Percentiles rank a stretch among this genome's conserved stretches.
These are phyloP conservation scores for Ophiostoma piceae DNA, from an alignment of 2,329 filamentous ascomycete species.

Conservation along the genomic window DNA sequence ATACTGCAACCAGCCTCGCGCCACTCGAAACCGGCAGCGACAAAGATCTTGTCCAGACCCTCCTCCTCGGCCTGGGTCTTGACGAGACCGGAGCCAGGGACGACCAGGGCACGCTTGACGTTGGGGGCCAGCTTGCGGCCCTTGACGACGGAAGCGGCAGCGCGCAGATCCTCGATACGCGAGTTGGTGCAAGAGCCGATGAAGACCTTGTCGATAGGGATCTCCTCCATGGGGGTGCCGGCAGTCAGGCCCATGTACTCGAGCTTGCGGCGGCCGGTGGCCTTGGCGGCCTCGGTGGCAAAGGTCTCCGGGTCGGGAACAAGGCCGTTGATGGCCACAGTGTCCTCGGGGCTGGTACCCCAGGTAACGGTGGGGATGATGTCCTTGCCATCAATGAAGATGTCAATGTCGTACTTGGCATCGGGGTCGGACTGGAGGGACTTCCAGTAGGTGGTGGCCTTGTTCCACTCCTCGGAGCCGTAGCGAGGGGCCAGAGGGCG, in stretches of 20 bases:
- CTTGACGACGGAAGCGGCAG: constrained; percentile 78
- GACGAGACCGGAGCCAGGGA: constrained; percentile 90
- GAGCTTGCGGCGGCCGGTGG: constrained; percentile 71
- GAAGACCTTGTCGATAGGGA: constrained; percentile 90
- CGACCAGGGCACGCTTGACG: constrained; percentile 91
- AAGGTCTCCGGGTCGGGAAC: constrained; percentile 91
- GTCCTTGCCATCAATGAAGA: constrained; percentile 87
- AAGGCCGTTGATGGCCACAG: constrained; percentile 85
- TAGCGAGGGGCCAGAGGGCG: constrained; percentile 80
- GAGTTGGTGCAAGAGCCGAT: constrained; percentile 98
- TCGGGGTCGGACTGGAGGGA: constrained; percentile 78
- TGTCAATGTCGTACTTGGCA: constrained; percentile 83
- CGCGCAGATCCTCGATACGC: constrained; percentile 88
- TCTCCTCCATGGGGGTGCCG: constrained; percentile 87
- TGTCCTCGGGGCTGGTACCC: constrained; percentile 95
- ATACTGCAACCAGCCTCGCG: constrained; percentile 97
- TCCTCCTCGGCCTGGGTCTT: constrained; percentile 88
- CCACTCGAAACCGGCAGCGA: constrained; percentile 93
- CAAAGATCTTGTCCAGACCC: constrained; percentile 88
- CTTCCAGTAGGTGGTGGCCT: constrained; percentile 82
- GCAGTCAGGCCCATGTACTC: constrained; percentile 93
- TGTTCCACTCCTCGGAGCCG: constrained; percentile 83
- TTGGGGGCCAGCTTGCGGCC: constrained; percentile 83
- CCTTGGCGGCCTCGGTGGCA: constrained; percentile 70
- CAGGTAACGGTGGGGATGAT: constrained; percentile 91